Evolutionary conservation across 352 stramenopile species (phyloP).

Genomic region (Aphanomyces astaci): DNA sequence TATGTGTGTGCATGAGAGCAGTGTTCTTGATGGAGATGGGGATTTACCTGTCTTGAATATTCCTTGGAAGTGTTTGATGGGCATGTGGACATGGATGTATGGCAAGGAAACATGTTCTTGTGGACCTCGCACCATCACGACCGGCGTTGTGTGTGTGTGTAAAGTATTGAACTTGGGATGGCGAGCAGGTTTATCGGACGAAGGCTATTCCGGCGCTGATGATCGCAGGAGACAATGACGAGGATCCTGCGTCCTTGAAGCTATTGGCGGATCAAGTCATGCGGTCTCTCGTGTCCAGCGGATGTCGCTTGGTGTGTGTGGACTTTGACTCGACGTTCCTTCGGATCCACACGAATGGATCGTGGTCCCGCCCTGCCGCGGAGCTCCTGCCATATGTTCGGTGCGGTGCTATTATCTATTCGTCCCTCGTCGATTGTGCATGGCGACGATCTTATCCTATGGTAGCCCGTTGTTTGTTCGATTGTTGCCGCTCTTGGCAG

Average conservation of each 20-base stretch:
- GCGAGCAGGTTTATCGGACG: neutral
- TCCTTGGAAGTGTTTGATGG: too few species aligned
- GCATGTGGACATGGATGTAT: too few species aligned
- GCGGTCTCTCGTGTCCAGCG: conserved; percentile 30
- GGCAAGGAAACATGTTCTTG: too few species aligned
- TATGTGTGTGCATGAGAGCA: neutral
- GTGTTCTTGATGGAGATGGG: too few species aligned
- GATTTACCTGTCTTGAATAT: too few species aligned
- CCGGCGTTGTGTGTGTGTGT: too few species aligned
- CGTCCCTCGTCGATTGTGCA: too few species aligned
- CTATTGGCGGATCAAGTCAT: conserved; percentile 15
- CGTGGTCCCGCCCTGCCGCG: conserved; percentile 37
- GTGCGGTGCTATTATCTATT: neutral
- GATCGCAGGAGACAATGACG: neutral
- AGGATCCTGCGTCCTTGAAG: neutral
- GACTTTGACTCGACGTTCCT: conserved; percentile 82
- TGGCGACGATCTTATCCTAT: too few species aligned
- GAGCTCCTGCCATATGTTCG: conserved; percentile 48
- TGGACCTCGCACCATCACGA: too few species aligned
- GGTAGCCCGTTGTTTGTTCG: conserved; percentile 43
- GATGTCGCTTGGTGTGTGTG: conserved; percentile 66
- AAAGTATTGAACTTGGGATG: neutral
- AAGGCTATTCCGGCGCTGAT: neutral
- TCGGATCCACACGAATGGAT: conserved; percentile 58
- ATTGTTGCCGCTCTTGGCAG: conserved; percentile 44